A percentile compares a stretch with the other conserved stretches of the same genome.
Evolutionary conservation across 106 monocot species (phyloP).

Genomic region (Cymbidium sinense): DNA sequence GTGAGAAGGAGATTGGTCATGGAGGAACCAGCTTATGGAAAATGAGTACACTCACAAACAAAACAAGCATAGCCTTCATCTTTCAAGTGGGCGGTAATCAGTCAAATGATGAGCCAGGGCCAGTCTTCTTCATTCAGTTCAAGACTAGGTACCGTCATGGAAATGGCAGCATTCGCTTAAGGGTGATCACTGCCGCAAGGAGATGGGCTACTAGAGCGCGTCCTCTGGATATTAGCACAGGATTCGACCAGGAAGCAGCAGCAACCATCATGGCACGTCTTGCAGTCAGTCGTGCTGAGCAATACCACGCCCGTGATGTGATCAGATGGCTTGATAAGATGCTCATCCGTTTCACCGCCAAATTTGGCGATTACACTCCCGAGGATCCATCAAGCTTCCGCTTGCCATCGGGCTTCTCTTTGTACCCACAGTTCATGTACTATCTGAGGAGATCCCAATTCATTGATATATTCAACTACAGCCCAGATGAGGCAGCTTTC

Average conservation of each 20-base stretch:
- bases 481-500: conserved; percentile 90
- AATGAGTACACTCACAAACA: conserved; percentile 46
- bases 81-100: conserved; percentile 41
- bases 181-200: conserved; percentile 87
- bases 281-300: conserved; percentile 60
- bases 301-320: conserved; percentile 64
- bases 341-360: conserved; percentile 81
- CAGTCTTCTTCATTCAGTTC: conserved; percentile 91
- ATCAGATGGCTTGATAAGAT: conserved; percentile 92
- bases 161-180: conserved; percentile 49
- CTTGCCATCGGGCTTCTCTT: conserved; percentile 67
- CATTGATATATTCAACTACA: conserved; percentile 81
- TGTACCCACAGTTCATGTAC: conserved; percentile 95
- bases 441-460: conserved; percentile 83
- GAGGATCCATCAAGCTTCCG: conserved; percentile 85
- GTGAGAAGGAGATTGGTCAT: conserved; percentile 72
- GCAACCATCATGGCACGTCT: conserved; percentile 82
- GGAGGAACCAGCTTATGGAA: conserved; percentile 74
- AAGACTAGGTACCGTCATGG: conserved; percentile 68
- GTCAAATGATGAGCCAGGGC: conserved; percentile 30
- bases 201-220: conserved; percentile 52
- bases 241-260: conserved; percentile 97
- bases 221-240: conserved; percentile 47
- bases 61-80: conserved; percentile 75
- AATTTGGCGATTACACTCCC: conserved; percentile 77